Percentiles rank a stretch among this genome's conserved stretches.
phyloP scores from a whole-genome alignment of 169 alveolate species.

The Plasmodium reichenowi region DNA sequence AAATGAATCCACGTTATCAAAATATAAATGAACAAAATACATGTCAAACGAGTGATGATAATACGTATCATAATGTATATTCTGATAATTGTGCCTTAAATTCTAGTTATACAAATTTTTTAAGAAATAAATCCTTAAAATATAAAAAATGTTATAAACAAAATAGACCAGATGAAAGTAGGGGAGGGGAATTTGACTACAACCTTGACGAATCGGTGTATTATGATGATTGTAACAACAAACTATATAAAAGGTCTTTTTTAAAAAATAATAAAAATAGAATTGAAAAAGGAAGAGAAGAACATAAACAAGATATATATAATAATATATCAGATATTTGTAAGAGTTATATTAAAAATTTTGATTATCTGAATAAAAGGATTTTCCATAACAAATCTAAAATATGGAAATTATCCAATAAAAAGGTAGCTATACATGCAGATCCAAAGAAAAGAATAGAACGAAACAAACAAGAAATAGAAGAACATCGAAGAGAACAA shows the following conservation, averaged over 20 bases:
- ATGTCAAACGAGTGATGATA: too few species aligned
- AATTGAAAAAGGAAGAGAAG: constrained; percentile 2
- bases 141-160: not conserved
- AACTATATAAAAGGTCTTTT: constrained; percentile 2
- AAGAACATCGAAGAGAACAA: not conserved
- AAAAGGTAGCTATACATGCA: not conserved
- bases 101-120: too few species aligned
- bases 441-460: not conserved
- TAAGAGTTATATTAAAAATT: constrained; percentile 53
- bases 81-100: not conserved
- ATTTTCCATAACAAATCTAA: too few species aligned
- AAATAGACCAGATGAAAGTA: not conserved
- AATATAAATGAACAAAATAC: constrained; percentile 1
- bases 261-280: not conserved
- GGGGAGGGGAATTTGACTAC: not conserved
- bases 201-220: not conserved
- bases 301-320: constrained; percentile 24
- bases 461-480: too few species aligned
- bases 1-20: not conserved
- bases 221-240: not conserved
- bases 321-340: constrained; percentile 40
- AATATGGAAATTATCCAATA: not conserved
- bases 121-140: not conserved
- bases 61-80: too few species aligned
- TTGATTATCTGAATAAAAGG: constrained; percentile 15